Evolutionary conservation across 129 eudicot species (phyloP).

Genomic region (Lonicera japonica): DNA sequence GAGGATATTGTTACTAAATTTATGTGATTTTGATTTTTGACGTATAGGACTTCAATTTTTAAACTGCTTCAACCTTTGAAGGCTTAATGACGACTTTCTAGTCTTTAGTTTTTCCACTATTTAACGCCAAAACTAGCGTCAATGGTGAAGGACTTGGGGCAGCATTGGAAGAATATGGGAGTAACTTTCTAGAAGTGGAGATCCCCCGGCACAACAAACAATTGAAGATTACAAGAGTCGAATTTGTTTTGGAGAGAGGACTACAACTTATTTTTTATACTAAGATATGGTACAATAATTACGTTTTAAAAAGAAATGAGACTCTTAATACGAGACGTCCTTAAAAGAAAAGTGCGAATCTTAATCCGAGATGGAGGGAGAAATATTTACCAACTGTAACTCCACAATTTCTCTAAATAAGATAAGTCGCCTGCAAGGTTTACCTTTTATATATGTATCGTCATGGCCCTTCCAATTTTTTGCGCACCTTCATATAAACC

Average conservation of each 20-base stretch:
- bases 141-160: constrained; percentile 74
- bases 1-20: too few relatives aligned
- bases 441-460: too few relatives aligned
- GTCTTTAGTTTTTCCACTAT: constrained; percentile 57
- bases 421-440: constrained; percentile 55
- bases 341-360: not conserved
- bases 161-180: constrained; percentile 58
- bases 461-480: too few relatives aligned
- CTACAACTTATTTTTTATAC: not conserved
- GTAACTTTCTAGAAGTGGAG: constrained; percentile 63
- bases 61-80: constrained; percentile 70
- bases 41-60: too few relatives aligned
- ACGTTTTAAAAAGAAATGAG: not conserved
- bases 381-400: constrained; percentile 52
- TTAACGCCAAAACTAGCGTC: constrained; percentile 50
- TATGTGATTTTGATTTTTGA: too few relatives aligned
- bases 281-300: not conserved
- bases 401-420: constrained; percentile 31
- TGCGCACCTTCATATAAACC: too few relatives aligned
- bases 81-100: constrained; percentile 64
- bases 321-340: not conserved
- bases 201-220: constrained; percentile 51
- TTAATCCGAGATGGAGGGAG: not conserved
- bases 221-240: too few relatives aligned
- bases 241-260: not conserved